Base-by-base conservation (phyloP, 257 asterid species). In the Rubia yunnanensis region DNA sequence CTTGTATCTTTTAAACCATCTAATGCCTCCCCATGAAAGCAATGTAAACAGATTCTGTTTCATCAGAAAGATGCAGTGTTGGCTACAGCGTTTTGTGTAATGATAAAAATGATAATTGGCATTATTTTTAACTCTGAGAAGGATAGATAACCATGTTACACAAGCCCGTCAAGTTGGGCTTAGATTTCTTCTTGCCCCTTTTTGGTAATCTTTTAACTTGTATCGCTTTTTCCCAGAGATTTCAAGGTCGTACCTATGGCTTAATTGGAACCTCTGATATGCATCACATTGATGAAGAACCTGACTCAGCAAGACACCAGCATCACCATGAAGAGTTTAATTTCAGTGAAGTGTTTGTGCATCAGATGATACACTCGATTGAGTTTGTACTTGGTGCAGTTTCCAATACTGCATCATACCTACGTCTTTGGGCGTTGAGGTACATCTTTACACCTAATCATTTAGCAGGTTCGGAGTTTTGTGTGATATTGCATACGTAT, bases 351-450 rank as follows among this genome's bases (percentile, higher is more conserved):
- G 87, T 85, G 35, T 91, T 91, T 73, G 98, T 91, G 82, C 98
- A 91, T 79, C 98, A 88, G 74, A 88, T 88, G 98, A 91, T 91
- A 83, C 98, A 91, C 67, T 64, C 95, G 66, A 91, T 91, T 66
- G 98, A 91, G 82, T 91, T 91, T 64, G 95, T 91, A 34, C 88
- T 91, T 61, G 98, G 98, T 65, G 96, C 98, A 41, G 98, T 91
- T 73, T 88, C 98, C 66, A 91, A 91, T 71, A 91, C 98, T 64
- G 96, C 98, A 36, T 91, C 98, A 38, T 91, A 91, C 76, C 98
- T 88, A 70, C 87, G 96, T 70, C 85, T 91, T 35, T 91, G 98
- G 98, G 98, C 96, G 61, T 81, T 91, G 78, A 91, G 98, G 98
- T 91, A 68, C 23, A 41, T 39, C 74, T 10, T 20, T 66, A 32